Conservation (phyloP, 257 asterid species). For the Nicotiana paniculata region DNA sequence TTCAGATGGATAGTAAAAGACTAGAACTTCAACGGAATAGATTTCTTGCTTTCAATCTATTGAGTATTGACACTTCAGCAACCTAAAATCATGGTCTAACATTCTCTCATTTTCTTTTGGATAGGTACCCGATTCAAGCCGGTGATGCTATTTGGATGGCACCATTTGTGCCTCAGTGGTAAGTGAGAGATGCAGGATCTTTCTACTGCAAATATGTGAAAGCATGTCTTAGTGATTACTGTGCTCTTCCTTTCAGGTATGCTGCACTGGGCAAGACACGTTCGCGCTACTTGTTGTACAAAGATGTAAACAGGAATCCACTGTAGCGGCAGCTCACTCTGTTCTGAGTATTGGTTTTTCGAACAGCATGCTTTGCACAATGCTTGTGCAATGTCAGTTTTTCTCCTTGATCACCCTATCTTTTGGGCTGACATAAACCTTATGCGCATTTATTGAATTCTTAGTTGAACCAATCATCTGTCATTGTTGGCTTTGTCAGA, state of each 20-base stretch:
- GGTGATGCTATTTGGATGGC: conserved; percentile 99
- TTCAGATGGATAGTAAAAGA: not conserved
- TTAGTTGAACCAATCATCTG: not conserved
- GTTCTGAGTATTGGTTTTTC: not conserved
- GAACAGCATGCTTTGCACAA: not conserved
- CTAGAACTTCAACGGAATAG: not conserved
- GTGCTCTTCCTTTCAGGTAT: conserved; percentile 50
- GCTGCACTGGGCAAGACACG: conserved; percentile 86
- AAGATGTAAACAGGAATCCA: conserved; percentile 87
- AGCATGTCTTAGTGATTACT: not conserved
- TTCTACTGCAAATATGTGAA: not conserved
- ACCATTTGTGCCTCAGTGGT: conserved; percentile 97
- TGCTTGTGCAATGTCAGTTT: not conserved
- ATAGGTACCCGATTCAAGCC: conserved; percentile 92
- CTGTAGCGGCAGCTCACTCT: conserved; percentile 13
- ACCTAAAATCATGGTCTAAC: not conserved
- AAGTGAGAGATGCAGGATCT: conserved; percentile 18
- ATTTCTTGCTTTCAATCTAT: not conserved
- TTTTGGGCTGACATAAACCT: not conserved
- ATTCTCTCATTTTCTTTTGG: conserved; percentile 4
- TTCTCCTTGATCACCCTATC: not conserved
- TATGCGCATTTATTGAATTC: not conserved
- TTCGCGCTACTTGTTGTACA: conserved; percentile 79
- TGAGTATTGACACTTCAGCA: not conserved
- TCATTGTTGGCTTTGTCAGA: not conserved